Evolutionary conservation across 495 filamentous ascomycete genomes (phyloP).

Genomic region (Venustampulla echinocandica): DNA sequence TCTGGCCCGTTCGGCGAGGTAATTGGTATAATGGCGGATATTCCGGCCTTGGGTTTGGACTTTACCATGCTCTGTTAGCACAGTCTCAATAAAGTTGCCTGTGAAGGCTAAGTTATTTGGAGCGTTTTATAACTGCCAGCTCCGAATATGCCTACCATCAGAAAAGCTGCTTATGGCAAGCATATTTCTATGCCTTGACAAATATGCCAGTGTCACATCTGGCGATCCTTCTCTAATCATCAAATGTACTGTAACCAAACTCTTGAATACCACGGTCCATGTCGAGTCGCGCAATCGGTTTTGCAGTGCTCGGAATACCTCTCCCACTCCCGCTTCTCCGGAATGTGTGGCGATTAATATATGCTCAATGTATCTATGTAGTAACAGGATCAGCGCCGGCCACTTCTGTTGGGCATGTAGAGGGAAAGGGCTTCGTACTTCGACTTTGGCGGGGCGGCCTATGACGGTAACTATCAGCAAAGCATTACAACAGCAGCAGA

Average conservation of each 20-base stretch:
- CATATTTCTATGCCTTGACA: constrained; percentile 73
- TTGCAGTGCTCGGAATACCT: constrained; percentile 89
- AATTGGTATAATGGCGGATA: constrained; percentile 84
- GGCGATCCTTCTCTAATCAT: constrained; percentile 95
- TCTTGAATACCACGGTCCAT: constrained; percentile 96
- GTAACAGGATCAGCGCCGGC: constrained; percentile 6
- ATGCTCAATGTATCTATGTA: constrained; percentile 75
- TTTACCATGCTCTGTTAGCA: constrained; percentile 33
- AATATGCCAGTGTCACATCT: constrained; percentile 77
- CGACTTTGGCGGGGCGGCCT: constrained; percentile 94
- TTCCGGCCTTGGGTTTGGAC: constrained; percentile 95
- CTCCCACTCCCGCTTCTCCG: constrained; percentile 89
- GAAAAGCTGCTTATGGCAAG: constrained; percentile 86
- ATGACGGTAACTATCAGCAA: constrained; percentile 14
- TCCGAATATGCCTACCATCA: constrained; percentile 58
- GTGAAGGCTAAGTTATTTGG: constrained; percentile 6
- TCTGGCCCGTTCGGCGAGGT: constrained; percentile 72
- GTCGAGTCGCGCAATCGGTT: constrained; percentile 85
- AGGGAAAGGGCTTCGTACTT: constrained; percentile 40
- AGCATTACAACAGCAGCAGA: background rate
- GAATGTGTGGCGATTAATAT: constrained; percentile 93
- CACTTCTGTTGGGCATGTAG: background rate
- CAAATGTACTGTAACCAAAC: constrained; percentile 86
- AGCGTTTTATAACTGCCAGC: background rate
- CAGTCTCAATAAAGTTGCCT: constrained; percentile 13